Evolutionary conservation across 2,329 filamentous ascomycete species (phyloP), one percentile per base, ranked within the genome.

Genomic region (Penicillium sp.): DNA sequence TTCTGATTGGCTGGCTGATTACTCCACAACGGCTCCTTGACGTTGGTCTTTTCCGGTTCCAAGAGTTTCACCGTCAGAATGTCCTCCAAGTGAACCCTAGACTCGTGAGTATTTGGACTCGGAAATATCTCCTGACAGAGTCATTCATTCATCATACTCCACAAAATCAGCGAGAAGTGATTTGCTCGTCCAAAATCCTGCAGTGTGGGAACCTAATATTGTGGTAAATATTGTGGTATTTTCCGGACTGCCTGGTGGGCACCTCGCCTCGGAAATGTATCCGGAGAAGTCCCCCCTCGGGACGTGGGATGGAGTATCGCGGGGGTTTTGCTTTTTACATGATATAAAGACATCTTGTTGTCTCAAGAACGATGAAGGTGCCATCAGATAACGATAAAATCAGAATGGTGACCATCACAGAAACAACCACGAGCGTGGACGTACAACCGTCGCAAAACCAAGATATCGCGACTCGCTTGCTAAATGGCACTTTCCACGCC

Each of bases 401-500:
- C 30, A 26, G n/a, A 2, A 57, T 48, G 54, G 26, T 55, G 4
- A 62, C 51, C 6, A 57, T 62, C 51, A 63, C 62, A 40, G 11
- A 63, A 40, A 64, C 60, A 10, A 42, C 28, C 45, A 61, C 62
- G 16, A 52, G 55, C 22, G 45, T 58, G 46, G 53, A 52, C n/a
- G 38, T 49, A n/a, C 35, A 57, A 43, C 57, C 57, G 11, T 51
- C 46, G 22, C 59, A 59, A 25, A 61, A 54, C n/a, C 42, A 61
- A 37, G 67, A 69, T 30, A 65, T 69, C 14, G 63, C 66, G 4
- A 59, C 59, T 25, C 67, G 65, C 5, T 52, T 69, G 6, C 43
- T 69, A 7, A 68, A 69, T 22, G 67, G 67, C 14, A 68, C 66
- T 13, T 65, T 69, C 19, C 67, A 69, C 26, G 65, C 67, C 4